A percentile compares a stretch with the other conserved stretches of the same genome.
phyloP scores from a whole-genome alignment of 495 filamentous ascomycete genomes.

The Tuber melanosporum region DNA sequence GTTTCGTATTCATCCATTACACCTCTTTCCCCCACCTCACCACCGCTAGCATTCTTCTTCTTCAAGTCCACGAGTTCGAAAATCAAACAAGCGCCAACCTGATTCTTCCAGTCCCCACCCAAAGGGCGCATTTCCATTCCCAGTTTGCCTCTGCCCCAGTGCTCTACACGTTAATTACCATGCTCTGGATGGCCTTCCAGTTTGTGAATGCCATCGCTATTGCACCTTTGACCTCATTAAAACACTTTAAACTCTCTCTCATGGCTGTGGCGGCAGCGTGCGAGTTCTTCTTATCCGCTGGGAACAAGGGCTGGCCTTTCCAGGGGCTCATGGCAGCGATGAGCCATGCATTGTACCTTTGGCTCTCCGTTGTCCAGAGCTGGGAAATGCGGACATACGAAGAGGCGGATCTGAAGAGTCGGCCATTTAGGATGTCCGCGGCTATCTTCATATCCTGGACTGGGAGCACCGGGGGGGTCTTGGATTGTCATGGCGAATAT shows the following conservation, averaged over 20 bases:
- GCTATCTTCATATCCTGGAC: slow-evolving; percentile 36
- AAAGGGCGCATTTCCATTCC: slow-evolving; percentile 69
- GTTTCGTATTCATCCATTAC: slow-evolving; percentile 43
- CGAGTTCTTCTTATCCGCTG: slow-evolving; percentile 44
- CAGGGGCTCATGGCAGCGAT: slow-evolving; percentile 71
- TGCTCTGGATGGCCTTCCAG: slow-evolving; percentile 52
- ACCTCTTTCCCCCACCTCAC: neutral
- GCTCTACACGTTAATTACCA: slow-evolving; percentile 44
- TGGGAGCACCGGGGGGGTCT: slow-evolving; percentile 36
- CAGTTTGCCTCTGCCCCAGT: slow-evolving; percentile 42
- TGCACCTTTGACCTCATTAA: slow-evolving; percentile 63
- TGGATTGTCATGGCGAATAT: slow-evolving; percentile 67
- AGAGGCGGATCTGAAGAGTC: slow-evolving; percentile 19
- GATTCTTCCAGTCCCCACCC: slow-evolving; percentile 68
- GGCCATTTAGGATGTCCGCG: neutral
- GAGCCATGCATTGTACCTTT: slow-evolving; percentile 65
- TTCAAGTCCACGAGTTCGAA: slow-evolving; percentile 53
- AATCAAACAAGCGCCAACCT: slow-evolving; percentile 63
- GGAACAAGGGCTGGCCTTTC: slow-evolving; percentile 48
- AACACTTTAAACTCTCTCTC: slow-evolving; percentile 69
- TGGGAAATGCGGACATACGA: neutral
- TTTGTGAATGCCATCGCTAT: slow-evolving; percentile 58
- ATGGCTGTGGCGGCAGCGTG: slow-evolving; percentile 52
- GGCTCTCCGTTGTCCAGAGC: slow-evolving; percentile 29
- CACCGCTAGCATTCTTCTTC: slow-evolving; percentile 26